Base-by-base conservation (phyloP, 768 basidiomycete genomes). In the Mycena filopes region DNA sequence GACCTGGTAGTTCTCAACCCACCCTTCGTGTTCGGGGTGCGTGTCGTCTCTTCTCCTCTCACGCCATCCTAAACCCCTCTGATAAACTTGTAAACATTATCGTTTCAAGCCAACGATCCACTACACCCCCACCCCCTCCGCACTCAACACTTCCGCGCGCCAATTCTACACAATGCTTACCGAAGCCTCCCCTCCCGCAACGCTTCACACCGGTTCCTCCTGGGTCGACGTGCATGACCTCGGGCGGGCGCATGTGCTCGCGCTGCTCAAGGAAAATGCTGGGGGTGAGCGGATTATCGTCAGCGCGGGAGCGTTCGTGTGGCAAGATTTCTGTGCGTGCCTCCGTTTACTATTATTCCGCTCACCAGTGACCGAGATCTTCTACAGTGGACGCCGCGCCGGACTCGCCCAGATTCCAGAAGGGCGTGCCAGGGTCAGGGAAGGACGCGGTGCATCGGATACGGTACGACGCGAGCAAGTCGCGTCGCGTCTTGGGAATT, bases 1-100 rank as follows among this genome's bases (percentile, higher is more conserved):
- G 89, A 89, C 65, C 68, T 90, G 25, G 77, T 81, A 1, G 81
- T 82, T 10, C 64, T 89, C 43, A 85, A 85, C 69, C 89, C 89
- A 21, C 86, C 88, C 13, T 84, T 77, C 59, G 86, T 87, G 54
- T 49, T 77, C 66, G 53, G 63, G 67, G 33, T 65, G 60, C 42
- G 33, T 41, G 21, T 23, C n/a, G 42, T 21, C 21, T 33, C 31
- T 12, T 33, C 12, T 33, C 31, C 5, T 33, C 12, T 33, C 31
- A 12, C 31, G 31, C 12, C 31, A 33, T 6, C 5, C 31, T 5
- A 33, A 33, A 33, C n/a, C n/a, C n/a, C n/a, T n/a, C n/a, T n/a
- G n/a, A n/a, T n/a, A n/a, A n/a, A n/a, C n/a, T n/a, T n/a, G n/a
- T n/a, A n/a, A 20, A 43, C 9, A 21, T 21, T 15, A 21, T 21